phyloP scores from a whole-genome alignment of 352 stramenopile species.

The Stramenopiles sp. region DNA sequence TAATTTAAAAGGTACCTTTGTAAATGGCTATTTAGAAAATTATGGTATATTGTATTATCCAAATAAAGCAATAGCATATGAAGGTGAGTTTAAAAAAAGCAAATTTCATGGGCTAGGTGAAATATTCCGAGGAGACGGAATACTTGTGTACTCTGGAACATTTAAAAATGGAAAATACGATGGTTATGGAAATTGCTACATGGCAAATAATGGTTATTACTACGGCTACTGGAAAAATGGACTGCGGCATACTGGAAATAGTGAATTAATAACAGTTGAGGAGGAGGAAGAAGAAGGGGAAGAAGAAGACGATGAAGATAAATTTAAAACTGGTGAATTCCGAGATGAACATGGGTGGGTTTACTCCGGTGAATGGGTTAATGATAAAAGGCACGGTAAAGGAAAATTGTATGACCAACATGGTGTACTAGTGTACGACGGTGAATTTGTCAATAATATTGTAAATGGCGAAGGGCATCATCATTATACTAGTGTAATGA shows the following conservation, averaged over 20 bases:
- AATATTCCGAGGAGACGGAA: neutral
- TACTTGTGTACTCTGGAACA: neutral
- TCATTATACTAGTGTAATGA: neutral
- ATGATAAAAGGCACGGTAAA: neutral
- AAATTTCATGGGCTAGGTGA: neutral
- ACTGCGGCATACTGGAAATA: neutral
- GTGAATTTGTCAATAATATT: neutral
- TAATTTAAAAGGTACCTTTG: neutral
- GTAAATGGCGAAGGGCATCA: neutral
- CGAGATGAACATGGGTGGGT: neutral
- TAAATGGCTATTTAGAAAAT: neutral
- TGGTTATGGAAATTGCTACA: neutral
- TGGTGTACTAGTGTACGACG: neutral
- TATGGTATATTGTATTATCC: neutral
- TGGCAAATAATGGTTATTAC: neutral
- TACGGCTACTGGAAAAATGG: neutral
- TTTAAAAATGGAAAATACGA: neutral
- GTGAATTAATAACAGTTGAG: neutral
- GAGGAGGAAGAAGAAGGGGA: neutral
- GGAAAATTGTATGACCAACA: neutral
- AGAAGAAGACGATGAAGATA: neutral
- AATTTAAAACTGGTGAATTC: neutral
- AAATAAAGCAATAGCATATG: neutral
- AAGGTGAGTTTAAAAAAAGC: neutral
- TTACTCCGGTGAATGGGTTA: neutral